Evolutionary conservation across 179 eudicot species (phyloP), one percentile per base, ranked within the genome.

Genomic region (Drosera spatulata): DNA sequence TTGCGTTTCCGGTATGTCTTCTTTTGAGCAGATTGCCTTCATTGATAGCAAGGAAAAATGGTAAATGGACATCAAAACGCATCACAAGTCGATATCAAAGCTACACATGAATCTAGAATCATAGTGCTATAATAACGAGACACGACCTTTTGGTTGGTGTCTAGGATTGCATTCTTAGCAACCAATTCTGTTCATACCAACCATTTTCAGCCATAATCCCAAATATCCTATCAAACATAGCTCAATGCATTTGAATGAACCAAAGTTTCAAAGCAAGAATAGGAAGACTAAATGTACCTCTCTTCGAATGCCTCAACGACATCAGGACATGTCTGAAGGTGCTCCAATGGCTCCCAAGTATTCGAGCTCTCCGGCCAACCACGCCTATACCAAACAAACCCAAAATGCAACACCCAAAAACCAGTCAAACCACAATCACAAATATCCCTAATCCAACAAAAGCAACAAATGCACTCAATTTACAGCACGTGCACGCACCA

Each of bases 361-460:
- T 94, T 94, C 0, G 84, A 84, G 11, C 91, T 82, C 79, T 94
- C 99, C 3, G 99, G 95, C 95, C 97, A 94, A 64, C 85, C 97
- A 56, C 99, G 96, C 99, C 99, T 94, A 68, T 56, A 68, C 63
- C 61, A 72, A 58, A 4, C 45, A 59, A 69, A 64, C 14, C 65
- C 60, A 69, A 62, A 59, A 15, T 10, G 6, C 4, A 11, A 4
- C 4, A 3, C 33, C 2, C 22, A 51, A 51, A 51, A 51, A 51
- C 7, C 14, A 5, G 14, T 51, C 54, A 51, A 51, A 22, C 14
- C 33, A 51, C 5, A 22, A n/a, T 3, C 54, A 51, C 7, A 51
- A n/a, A n/a, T 53, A 61, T 37, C 61, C 37, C 41, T 42, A 22
- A 43, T 50, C 9, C 43, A 55, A 22, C 39, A 2, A 55, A 43